Evolutionary conservation across 177 flowering plant species (phyloP).

Genomic region (Tripterygium wilfordii): DNA sequence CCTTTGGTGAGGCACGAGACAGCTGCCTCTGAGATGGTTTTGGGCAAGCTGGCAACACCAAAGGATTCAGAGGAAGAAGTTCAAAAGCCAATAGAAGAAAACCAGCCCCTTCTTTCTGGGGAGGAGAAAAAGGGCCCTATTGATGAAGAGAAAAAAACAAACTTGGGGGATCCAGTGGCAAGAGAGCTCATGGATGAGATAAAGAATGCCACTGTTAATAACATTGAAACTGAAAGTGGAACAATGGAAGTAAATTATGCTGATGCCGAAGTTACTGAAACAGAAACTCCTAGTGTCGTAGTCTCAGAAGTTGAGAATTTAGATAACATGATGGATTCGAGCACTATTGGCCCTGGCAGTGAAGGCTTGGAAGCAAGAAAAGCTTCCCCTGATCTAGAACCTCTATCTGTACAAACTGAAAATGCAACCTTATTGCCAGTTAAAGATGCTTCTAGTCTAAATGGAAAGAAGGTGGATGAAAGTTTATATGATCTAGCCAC

Average conservation of each 20-base stretch:
- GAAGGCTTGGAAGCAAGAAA: conserved; percentile 12
- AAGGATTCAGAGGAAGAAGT: conserved; percentile 18
- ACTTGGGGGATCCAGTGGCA: conserved; percentile 7
- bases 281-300: conserved; percentile 11
- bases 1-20: conserved; percentile 24
- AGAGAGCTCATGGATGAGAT: conserved; percentile 9
- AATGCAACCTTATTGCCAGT: conserved; percentile 9
- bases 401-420: conserved; percentile 21
- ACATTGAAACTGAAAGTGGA: conserved; percentile 6
- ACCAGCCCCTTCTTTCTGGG: conserved; percentile 8
- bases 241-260: neutral
- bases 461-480: conserved; percentile 14
- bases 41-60: conserved; percentile 13
- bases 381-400: conserved; percentile 20
- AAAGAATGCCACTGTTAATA: conserved; percentile 2
- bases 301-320: conserved; percentile 12
- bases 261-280: neutral
- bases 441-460: conserved; percentile 14
- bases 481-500: conserved; percentile 11
- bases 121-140: conserved; percentile 11
- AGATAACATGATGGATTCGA: conserved; percentile 18
- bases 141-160: conserved; percentile 14
- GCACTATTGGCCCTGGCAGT: conserved; percentile 11
- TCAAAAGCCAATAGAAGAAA: conserved; percentile 14
- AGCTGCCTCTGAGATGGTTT: conserved; percentile 17